A percentile compares a stretch with the other conserved stretches of the same genome.
These are phyloP conservation scores for Coemansia sp. DNA, from an alignment of 192 early-diverging fungal species.

Conservation along the genomic window DNA sequence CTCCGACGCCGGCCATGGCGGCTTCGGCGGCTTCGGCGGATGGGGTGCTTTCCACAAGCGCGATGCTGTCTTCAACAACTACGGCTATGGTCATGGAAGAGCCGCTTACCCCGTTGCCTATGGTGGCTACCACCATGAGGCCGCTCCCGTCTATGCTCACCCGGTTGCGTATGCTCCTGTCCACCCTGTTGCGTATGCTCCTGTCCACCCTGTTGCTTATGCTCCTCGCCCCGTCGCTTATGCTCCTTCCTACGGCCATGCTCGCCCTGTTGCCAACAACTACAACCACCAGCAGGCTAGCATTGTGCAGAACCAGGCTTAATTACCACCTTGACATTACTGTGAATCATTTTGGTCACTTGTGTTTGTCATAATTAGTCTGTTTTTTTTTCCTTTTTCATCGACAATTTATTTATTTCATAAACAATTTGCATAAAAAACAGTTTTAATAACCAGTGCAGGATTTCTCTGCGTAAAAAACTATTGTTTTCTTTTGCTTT, in stretches of 20 bases:
- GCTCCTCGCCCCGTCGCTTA: constrained; percentile 7
- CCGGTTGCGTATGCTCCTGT: constrained; percentile 18
- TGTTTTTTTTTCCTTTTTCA: neutral
- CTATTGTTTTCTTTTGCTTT: neutral
- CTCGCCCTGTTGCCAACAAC: constrained; percentile 12
- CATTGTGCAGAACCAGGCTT: constrained; percentile 52
- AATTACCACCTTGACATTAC: too few species aligned
- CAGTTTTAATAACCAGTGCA: too few species aligned
- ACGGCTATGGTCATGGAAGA: constrained; percentile 11
- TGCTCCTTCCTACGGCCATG: constrained; percentile 14
- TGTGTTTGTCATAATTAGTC: neutral
- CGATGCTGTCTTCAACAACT: constrained; percentile 42
- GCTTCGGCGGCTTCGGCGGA: neutral
- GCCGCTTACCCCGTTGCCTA: constrained; percentile 18
- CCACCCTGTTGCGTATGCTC: constrained; percentile 10
- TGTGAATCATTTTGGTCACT: neutral
- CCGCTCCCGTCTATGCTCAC: constrained; percentile 7
- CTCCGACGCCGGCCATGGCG: neutral
- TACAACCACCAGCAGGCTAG: constrained; percentile 43
- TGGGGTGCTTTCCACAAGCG: constrained; percentile 18
- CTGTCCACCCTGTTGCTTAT: constrained; percentile 9
- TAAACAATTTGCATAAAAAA: too few species aligned
- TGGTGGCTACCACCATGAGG: constrained; percentile 14
- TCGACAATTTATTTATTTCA: too few species aligned
- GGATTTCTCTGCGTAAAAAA: neutral